These are phyloP conservation scores for Kurtzmaniella fragi DNA, from an alignment of 805 yeast species.

Conservation along the genomic window DNA sequence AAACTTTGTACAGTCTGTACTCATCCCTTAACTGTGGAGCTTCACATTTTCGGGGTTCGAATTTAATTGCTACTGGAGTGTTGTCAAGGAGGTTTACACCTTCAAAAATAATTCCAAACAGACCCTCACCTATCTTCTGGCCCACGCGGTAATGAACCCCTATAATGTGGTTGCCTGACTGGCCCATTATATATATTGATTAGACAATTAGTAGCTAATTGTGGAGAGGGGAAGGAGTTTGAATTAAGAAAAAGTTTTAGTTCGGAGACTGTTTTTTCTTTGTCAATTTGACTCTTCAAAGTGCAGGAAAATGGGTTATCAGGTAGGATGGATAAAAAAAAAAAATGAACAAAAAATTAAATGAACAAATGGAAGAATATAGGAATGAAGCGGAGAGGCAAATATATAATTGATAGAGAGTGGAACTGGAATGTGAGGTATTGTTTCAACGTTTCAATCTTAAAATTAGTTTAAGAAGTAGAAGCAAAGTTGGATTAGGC, in stretches of 20 bases:
- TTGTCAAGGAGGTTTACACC: constrained; percentile 90
- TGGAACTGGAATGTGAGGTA: too few species aligned
- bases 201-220: neutral
- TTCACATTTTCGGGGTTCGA: constrained; percentile 93
- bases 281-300: too few species aligned
- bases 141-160: constrained; percentile 97
- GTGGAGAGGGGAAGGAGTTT: too few species aligned
- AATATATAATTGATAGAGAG: too few species aligned
- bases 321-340: neutral
- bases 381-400: neutral
- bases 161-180: constrained; percentile 56
- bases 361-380: neutral
- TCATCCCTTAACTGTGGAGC: constrained; percentile 98
- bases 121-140: constrained; percentile 97
- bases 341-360: neutral
- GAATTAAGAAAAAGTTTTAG: too few species aligned
- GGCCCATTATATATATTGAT: constrained; percentile 20
- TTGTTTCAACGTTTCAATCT: too few species aligned
- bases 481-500: too few species aligned
- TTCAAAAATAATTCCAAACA: constrained; percentile 95
- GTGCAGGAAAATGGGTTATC: too few species aligned
- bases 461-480: too few species aligned
- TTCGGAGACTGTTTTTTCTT: too few species aligned
- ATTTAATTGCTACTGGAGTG: constrained; percentile 92
- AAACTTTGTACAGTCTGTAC: constrained; percentile 87